Base-by-base conservation (phyloP, 305 asterid species). In the Lippia alba region DNA sequence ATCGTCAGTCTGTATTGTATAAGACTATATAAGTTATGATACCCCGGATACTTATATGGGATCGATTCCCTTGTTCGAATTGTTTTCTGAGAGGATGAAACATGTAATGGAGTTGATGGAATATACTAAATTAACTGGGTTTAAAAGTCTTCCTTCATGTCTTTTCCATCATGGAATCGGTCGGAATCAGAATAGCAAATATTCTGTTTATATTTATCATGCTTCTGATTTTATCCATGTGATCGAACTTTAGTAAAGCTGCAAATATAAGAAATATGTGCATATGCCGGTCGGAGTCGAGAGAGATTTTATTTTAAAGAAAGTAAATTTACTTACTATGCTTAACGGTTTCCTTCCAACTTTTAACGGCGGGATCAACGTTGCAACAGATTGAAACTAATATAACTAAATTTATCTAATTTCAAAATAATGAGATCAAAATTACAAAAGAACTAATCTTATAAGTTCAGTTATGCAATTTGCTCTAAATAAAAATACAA, bases 101-200 rank as follows among this genome's bases (percentile, higher is more conserved):
- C 19, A 15, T 6, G 40, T 33, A 48, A 48, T 20, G 55, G 53
- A 6, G 46, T 19, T 56, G 68, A 48, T 24, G 33, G 78, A 79
- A 64, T 72, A 72, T 76, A 36, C 78, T 15, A 45, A 55, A 36
- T 36, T 36, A 36, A 55, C 63, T 12, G 20, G 56, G 40, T 12
- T 71, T 4, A 1, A 15, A 16, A 76, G 61, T 32, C 76, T 48
- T 17, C 64, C 1, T 61, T 72, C 50, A 40, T 68, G 81, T 80
- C 71, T 76, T 68, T 61, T 75, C 77, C 40, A 54, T 54, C 15
- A 57, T 65, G 74, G 67, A 65, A 64, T 73, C 71, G 24, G 66
- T 62, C 51, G 71, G 72, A 77, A 56, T 44, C 57, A 10, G 44
- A 75, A 58, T 14, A 17, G 17, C 9, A 12, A 58, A 58, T 36